Evolutionary conservation across 2,329 filamentous ascomycete genomes (phyloP), one percentile per base, ranked within the genome.

Genomic region (Aaosphaeria arxii): DNA sequence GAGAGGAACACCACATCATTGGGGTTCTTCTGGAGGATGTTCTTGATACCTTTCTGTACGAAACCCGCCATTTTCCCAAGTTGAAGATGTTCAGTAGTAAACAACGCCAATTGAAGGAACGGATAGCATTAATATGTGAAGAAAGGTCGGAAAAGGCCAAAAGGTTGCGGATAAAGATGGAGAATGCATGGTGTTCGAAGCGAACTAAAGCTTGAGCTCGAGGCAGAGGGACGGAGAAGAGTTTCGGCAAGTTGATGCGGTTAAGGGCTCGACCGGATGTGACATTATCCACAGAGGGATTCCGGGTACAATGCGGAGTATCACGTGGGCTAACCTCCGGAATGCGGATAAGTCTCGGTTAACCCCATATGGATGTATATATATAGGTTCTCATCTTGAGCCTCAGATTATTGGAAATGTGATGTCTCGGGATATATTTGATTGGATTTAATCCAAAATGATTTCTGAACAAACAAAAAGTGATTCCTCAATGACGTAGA

Each of bases 1-100:
- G 91, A 95, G 60, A 96, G 84, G 67, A 96, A 87, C 61, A 96
- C 89, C 39, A 90, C 82, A 74, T 96, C 91, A 55, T 85, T 82
- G 38, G 90, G 87, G 28, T 84, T 70, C 71, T 94, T 95, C 62
- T 85, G 74, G 51, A 96, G 84, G 58, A 96, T 84, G 63, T 86
- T 81, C 58, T 85, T 83, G 54, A 92, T 77, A 63, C 89, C 89
- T 64, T 81, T 82, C 50, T 74, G 74, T 7, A 76, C 54, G 62
- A 75, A 71, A 53, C 58, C 59, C 40, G 73, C 65, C 73, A 76
- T 76, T 17, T 33, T 56, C 43, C 17, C 17, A 24, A 24, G 17
- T 24, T 24, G 17, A 24, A 55, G 41, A 35, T 29, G 47, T 7
- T 35, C 17, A 24, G 17, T 24, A 24, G 17, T 24, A 24, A 35